Evolutionary conservation across 2,329 filamentous ascomycete species (phyloP).

Genomic region (Xylaria sp.): DNA sequence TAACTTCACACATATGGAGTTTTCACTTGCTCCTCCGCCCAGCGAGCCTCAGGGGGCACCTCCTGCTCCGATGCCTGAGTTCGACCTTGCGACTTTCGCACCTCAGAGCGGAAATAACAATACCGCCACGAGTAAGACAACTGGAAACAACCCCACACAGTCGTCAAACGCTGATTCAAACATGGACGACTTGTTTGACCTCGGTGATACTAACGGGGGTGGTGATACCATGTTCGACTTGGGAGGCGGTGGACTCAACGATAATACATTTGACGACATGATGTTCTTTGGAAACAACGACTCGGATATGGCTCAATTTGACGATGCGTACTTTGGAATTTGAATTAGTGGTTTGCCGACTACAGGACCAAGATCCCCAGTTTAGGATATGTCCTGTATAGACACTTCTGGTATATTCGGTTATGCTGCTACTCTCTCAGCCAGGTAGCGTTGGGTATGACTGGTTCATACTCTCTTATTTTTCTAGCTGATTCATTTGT

Average conservation of each 20-base stretch:
- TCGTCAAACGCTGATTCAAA: constrained; percentile 37
- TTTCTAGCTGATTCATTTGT: not conserved
- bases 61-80: constrained; percentile 53
- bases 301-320: constrained; percentile 60
- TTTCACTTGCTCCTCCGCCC: constrained; percentile 61
- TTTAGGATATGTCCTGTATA: not conserved
- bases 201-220: constrained; percentile 51
- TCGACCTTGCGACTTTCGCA: constrained; percentile 60
- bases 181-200: constrained; percentile 61
- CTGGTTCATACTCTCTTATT: not conserved
- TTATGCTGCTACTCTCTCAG: not conserved
- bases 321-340: constrained; percentile 60
- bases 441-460: not conserved
- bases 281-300: constrained; percentile 60
- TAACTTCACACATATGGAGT: constrained; percentile 68
- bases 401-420: not conserved
- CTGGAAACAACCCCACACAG: constrained; percentile 23
- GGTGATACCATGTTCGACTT: constrained; percentile 56
- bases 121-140: constrained; percentile 29
- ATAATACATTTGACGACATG: constrained; percentile 61
- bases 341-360: constrained; percentile 9
- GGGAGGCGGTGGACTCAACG: constrained; percentile 52
- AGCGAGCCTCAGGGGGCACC: constrained; percentile 48
- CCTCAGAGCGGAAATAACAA: constrained; percentile 40
- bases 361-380: not conserved